Conservation (phyloP, 176 grass and related monocot species). For the Cocos nucifera region DNA sequence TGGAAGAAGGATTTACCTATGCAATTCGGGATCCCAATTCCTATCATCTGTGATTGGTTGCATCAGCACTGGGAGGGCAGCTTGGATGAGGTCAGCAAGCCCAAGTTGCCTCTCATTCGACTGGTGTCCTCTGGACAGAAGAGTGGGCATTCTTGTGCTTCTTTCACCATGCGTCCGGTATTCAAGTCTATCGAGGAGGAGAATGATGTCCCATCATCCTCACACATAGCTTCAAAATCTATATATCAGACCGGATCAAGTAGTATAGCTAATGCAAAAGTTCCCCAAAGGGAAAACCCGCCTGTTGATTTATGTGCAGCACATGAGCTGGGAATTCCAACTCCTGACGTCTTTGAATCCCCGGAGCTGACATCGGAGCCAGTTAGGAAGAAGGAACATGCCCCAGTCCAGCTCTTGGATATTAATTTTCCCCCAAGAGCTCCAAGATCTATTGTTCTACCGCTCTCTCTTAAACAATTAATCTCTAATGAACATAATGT, state of each 20-base stretch:
- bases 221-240: slow-evolving; percentile 30
- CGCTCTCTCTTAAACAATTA: slow-evolving; percentile 79
- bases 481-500: slow-evolving; percentile 68
- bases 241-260: slow-evolving; percentile 50
- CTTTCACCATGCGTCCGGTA: slow-evolving; percentile 45
- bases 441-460: slow-evolving; percentile 72
- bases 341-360: slow-evolving; percentile 67
- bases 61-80: slow-evolving; percentile 88
- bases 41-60: slow-evolving; percentile 82
- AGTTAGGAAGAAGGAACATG: slow-evolving; percentile 32
- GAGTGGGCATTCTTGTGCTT: slow-evolving; percentile 54
- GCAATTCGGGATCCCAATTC: slow-evolving; percentile 77
- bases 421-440: slow-evolving; percentile 52
- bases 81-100: slow-evolving; percentile 87
- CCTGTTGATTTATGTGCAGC: slow-evolving; percentile 41
- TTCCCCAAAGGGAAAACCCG: slow-evolving; percentile 45
- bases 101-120: slow-evolving; percentile 54
- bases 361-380: slow-evolving; percentile 38
- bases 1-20: slow-evolving; percentile 57
- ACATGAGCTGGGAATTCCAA: slow-evolving; percentile 51
- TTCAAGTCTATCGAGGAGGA: slow-evolving; percentile 50
- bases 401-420: slow-evolving; percentile 38
- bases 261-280: slow-evolving; percentile 47
- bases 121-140: slow-evolving; percentile 37
- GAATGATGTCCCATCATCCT: slow-evolving; percentile 37